These are phyloP conservation scores for Colletotrichum costaricense DNA, from an alignment of 2,329 filamentous ascomycete species.

Conservation along the genomic window DNA sequence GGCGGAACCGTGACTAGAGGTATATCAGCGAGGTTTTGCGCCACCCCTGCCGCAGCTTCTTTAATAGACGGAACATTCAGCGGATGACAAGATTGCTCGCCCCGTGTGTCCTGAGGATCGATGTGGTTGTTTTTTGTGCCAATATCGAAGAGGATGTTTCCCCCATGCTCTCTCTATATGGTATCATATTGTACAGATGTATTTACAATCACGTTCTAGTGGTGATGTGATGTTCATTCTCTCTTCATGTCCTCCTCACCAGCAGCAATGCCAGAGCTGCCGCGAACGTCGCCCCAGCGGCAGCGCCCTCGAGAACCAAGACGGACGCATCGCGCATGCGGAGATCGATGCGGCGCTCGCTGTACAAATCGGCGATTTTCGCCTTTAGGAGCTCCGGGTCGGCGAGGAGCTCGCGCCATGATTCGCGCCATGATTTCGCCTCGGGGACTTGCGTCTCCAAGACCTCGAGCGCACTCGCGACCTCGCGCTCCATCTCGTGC, in stretches of 20 bases:
- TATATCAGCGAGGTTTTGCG: slow-evolving; percentile 9
- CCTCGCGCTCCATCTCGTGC: slow-evolving; percentile 28
- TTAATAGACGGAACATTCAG: slow-evolving; percentile 33
- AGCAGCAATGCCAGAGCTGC: slow-evolving; percentile 64
- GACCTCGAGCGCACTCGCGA: slow-evolving; percentile 10
- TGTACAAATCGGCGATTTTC: slow-evolving; percentile 69
- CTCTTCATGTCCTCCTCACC: slow-evolving; percentile 48
- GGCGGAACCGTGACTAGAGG: slow-evolving; percentile 22
- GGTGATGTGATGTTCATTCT: slow-evolving; percentile 36
- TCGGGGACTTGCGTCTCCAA: slow-evolving; percentile 10
- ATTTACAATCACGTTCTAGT: slow-evolving; percentile 19
- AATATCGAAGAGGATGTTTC: slow-evolving; percentile 16
- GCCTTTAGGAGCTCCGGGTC: slow-evolving; percentile 60
- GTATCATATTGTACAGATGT: slow-evolving; percentile 35
- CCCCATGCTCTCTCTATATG: slow-evolving; percentile 33
- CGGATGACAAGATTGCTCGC: slow-evolving; percentile 1
- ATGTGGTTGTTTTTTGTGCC: neutral
- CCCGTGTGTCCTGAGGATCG: neutral
- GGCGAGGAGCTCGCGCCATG: slow-evolving; percentile 57
- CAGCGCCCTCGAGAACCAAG: slow-evolving; percentile 75
- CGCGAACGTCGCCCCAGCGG: slow-evolving; percentile 72
- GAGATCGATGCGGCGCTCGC: slow-evolving; percentile 71
- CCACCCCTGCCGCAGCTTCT: slow-evolving; percentile 24
- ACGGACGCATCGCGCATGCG: slow-evolving; percentile 78
- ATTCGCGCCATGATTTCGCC: slow-evolving; percentile 54